Evolutionary conservation across 495 filamentous ascomycete species (phyloP).

Genomic region (Collariella sp.): DNA sequence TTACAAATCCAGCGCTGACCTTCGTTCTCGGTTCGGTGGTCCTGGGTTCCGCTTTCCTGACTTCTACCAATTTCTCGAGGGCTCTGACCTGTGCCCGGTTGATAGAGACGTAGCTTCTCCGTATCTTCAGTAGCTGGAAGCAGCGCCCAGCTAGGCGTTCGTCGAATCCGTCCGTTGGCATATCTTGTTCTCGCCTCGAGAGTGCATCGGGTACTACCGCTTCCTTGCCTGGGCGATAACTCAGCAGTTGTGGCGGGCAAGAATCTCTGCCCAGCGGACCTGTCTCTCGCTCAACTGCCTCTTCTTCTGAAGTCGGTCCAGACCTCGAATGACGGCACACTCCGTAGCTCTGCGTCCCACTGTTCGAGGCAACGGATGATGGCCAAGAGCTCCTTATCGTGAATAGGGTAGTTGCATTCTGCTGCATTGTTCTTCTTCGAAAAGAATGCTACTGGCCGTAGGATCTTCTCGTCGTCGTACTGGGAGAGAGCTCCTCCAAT

Average conservation of each 20-base stretch:
- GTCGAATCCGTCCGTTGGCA: not conserved
- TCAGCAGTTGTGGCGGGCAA: not conserved
- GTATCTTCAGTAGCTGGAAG: not conserved
- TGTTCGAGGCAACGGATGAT: not conserved
- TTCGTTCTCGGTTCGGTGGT: not conserved
- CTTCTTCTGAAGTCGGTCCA: not conserved
- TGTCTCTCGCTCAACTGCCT: not conserved
- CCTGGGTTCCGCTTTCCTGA: not conserved
- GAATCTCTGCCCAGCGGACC: not conserved
- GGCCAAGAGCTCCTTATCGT: conserved; percentile 1
- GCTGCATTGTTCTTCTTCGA: not conserved
- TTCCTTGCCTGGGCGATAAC: not conserved
- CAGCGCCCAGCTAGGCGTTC: not conserved
- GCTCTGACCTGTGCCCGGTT: not conserved
- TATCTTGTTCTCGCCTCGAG: not conserved
- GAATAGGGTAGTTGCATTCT: not conserved
- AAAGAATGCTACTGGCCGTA: not conserved
- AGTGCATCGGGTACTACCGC: not conserved
- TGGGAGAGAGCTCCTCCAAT: not conserved
- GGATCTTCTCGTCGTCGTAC: not conserved
- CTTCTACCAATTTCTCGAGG: not conserved
- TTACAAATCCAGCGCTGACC: not conserved
- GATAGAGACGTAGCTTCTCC: not conserved
- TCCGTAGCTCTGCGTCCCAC: not conserved
- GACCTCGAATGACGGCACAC: not conserved